Conservation (phyloP, 2,329 filamentous ascomycete genomes). For the Fulvia fulva region DNA sequence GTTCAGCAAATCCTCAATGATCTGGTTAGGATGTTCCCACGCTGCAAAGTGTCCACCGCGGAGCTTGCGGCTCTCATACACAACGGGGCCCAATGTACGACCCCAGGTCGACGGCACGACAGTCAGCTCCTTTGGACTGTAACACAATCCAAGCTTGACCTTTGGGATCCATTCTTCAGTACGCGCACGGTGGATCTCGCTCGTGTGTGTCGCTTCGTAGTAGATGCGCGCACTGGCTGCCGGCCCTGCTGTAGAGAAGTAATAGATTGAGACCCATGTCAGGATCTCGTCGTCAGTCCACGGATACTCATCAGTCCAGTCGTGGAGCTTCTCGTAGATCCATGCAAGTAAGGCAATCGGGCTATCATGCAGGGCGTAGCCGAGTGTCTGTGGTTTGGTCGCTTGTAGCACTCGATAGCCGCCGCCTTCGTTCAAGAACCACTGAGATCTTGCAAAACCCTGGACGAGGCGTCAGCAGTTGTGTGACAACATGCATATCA, state of each 20-base stretch:
- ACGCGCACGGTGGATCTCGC: conserved; percentile 29
- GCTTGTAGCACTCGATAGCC: conserved; percentile 59
- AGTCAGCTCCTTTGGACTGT: conserved; percentile 57
- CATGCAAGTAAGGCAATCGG: conserved; percentile 69
- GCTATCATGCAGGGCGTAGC: conserved; percentile 64
- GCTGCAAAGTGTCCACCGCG: conserved; percentile 59
- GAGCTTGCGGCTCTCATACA: conserved; percentile 50
- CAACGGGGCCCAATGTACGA: conserved; percentile 55
- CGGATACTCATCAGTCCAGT: conserved; percentile 68
- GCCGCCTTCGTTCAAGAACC: conserved; percentile 56
- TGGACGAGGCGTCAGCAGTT: conserved; percentile 51
- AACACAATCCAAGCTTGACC: conserved; percentile 51
- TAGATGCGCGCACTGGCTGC: conserved; percentile 67
- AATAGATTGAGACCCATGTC: conserved; percentile 71
- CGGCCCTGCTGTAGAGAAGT: conserved; percentile 65
- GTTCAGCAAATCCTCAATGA: conserved; percentile 14
- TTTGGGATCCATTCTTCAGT: conserved; percentile 42
- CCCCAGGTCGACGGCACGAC: conserved; percentile 55
- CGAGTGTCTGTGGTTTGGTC: conserved; percentile 70
- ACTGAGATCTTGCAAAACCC: conserved; percentile 51
- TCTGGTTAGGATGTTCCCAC: conserved; percentile 36
- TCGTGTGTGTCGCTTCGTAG: conserved; percentile 57
- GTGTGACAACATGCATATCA: conserved; percentile 53
- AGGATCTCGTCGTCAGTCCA: conserved; percentile 75
- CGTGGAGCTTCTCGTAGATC: conserved; percentile 76